A percentile compares a stretch with the other conserved stretches of the same genome.
Evolutionary conservation across 2,329 filamentous ascomycete species (phyloP).

Genomic region (Phialemonium atrogriseum): DNA sequence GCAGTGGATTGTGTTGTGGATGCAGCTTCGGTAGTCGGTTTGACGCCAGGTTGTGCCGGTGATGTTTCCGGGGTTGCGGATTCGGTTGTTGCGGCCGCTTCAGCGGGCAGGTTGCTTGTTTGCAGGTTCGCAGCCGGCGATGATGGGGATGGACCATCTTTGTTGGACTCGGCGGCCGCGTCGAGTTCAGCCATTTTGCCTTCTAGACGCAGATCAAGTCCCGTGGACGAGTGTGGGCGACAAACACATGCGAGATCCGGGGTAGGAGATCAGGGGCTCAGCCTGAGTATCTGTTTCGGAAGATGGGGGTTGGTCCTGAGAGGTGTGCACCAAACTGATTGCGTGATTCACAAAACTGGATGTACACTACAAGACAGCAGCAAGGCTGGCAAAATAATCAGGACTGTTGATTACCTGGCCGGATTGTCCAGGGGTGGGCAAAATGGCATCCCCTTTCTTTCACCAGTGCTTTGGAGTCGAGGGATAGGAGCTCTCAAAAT

Average conservation of each 20-base stretch:
- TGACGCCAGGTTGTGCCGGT: not conserved
- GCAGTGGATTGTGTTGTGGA: not conserved
- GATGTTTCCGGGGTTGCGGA: not conserved
- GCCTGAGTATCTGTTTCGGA: not conserved
- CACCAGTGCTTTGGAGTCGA: too few relatives aligned
- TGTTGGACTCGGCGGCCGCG: not conserved
- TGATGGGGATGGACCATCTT: not conserved
- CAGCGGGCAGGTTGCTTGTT: not conserved
- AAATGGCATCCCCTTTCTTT: too few relatives aligned
- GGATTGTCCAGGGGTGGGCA: too few relatives aligned
- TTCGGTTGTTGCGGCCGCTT: not conserved
- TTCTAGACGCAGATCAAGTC: not conserved
- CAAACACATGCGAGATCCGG: not conserved
- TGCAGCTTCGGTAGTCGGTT: not conserved
- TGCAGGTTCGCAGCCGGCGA: not conserved
- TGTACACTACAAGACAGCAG: too few relatives aligned
- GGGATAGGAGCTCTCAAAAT: too few relatives aligned
- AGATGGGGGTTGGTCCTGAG: not conserved
- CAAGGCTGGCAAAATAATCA: too few relatives aligned
- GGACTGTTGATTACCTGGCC: too few relatives aligned
- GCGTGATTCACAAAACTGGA: too few relatives aligned
- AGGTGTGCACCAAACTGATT: too few relatives aligned
- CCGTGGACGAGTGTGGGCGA: not conserved
- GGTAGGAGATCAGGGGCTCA: constrained; percentile 1
- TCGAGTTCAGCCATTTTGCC: not conserved